Evolutionary conservation across 2,329 filamentous ascomycete species (phyloP).

Genomic region (Penicillium sp.): DNA sequence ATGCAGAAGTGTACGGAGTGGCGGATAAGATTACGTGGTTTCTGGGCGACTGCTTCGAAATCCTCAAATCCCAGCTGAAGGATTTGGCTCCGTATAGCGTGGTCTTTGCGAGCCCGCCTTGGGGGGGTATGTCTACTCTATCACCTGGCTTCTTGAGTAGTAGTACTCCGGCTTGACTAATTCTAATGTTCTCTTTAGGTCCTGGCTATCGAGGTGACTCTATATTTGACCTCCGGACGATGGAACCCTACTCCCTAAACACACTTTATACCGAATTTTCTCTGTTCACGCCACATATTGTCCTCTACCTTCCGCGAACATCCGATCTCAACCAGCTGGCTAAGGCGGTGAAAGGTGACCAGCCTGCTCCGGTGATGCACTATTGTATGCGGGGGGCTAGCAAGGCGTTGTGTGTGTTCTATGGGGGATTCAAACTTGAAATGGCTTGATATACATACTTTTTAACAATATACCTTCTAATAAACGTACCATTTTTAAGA

Average conservation of each 20-base stretch:
- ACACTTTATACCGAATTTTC: slow-evolving; percentile 68
- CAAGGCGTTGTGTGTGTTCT: slow-evolving; percentile 70
- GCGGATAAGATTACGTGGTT: slow-evolving; percentile 81
- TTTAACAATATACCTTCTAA: not conserved
- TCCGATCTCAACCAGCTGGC: slow-evolving; percentile 83
- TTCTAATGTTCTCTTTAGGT: slow-evolving; percentile 47
- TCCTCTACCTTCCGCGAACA: slow-evolving; percentile 83
- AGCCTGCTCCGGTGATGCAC: slow-evolving; percentile 77
- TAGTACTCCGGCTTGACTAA: not conserved
- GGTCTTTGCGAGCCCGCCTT: slow-evolving; percentile 74
- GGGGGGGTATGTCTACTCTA: slow-evolving; percentile 63
- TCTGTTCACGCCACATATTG: slow-evolving; percentile 57
- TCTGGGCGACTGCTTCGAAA: slow-evolving; percentile 82
- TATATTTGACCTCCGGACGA: slow-evolving; percentile 81
- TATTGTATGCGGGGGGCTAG: slow-evolving; percentile 91
- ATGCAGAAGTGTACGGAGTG: slow-evolving; percentile 84
- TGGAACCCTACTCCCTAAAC: slow-evolving; percentile 82
- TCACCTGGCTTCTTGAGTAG: not conserved
- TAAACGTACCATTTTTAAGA: not conserved
- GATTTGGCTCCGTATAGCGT: slow-evolving; percentile 58
- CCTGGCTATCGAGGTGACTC: slow-evolving; percentile 67
- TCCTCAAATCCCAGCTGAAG: slow-evolving; percentile 59
- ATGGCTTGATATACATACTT: slow-evolving; percentile 19
- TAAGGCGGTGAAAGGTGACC: slow-evolving; percentile 49
- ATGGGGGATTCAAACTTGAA: slow-evolving; percentile 56